Percentiles rank a stretch among this genome's conserved stretches.
Conservation (phyloP, 805 yeast genomes). For the Isabelozyma rhagii region DNA sequence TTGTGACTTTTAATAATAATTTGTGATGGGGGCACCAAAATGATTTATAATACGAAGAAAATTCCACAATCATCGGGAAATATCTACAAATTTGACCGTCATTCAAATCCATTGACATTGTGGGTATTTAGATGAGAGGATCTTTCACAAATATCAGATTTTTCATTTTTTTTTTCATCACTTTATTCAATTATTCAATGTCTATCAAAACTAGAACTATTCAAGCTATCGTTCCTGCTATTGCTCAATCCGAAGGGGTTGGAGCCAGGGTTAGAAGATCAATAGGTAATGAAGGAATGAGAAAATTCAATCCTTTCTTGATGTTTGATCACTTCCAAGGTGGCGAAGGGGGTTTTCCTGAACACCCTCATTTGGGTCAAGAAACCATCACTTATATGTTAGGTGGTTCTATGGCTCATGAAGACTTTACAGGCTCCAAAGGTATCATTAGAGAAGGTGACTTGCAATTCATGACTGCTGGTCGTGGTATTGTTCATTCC, state of each 20-base stretch:
- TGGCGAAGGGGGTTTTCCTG: constrained; percentile 59
- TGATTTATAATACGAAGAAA: background rate
- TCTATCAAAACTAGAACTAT: constrained; percentile 21
- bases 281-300: constrained; percentile 62
- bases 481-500: constrained; percentile 79
- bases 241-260: constrained; percentile 78
- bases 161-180: background rate
- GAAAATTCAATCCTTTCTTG: constrained; percentile 79
- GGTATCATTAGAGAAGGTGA: constrained; percentile 81
- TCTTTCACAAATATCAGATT: background rate
- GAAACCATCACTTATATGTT: constrained; percentile 34
- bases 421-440: constrained; percentile 79
- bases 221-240: constrained; percentile 40
- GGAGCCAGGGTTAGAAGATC: constrained; percentile 87
- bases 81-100: background rate
- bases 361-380: constrained; percentile 40
- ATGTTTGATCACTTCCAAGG: constrained; percentile 78
- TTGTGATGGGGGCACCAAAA: background rate
- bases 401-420: constrained; percentile 38
- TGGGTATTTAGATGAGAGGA: background rate
- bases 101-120: background rate
- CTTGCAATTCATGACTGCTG: constrained; percentile 92
- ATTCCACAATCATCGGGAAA: background rate
- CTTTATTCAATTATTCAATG: background rate
- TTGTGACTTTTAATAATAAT: background rate